Conservation (phyloP, 768 basidiomycete genomes). For the Amanita thiersii region DNA sequence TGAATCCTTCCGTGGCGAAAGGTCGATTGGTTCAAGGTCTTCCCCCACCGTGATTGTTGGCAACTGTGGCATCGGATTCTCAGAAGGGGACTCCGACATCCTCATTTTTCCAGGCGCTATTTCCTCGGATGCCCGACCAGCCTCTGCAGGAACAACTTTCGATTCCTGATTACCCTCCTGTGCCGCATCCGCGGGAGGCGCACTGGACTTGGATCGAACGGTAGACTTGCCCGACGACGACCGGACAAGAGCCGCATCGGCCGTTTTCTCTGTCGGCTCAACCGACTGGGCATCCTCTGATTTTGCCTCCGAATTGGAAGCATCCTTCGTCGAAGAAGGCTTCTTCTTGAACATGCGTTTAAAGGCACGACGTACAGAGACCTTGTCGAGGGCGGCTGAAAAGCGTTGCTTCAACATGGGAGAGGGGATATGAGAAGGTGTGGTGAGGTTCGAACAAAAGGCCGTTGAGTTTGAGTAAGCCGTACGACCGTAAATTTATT, state of each 20-base stretch:
- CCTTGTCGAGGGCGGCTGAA: background rate
- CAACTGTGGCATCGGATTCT: constrained; percentile 6
- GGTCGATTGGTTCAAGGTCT: constrained; percentile 5
- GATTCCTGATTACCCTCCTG: background rate
- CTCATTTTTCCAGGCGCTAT: background rate
- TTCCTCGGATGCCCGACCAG: background rate
- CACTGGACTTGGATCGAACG: background rate
- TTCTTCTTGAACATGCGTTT: constrained; percentile 4
- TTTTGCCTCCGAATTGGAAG: background rate
- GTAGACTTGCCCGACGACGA: constrained; percentile 3
- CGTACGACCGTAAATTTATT: constrained; percentile 2
- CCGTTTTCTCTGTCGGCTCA: constrained; percentile 2
- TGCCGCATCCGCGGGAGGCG: background rate
- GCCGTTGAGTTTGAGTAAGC: background rate
- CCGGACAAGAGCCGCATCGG: background rate
- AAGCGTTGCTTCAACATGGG: constrained; percentile 5
- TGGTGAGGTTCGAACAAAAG: background rate
- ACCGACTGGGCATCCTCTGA: background rate
- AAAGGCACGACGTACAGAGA: too few relatives aligned
- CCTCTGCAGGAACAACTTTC: background rate
- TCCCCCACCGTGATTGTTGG: constrained; percentile 9
- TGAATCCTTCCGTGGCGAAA: constrained; percentile 3
- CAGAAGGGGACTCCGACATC: constrained; percentile 4
- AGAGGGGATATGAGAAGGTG: constrained; percentile 1
- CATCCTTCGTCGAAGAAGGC: background rate